These are phyloP conservation scores for Artemisia annua DNA, from an alignment of 129 eudicot species.

Conservation along the genomic window DNA sequence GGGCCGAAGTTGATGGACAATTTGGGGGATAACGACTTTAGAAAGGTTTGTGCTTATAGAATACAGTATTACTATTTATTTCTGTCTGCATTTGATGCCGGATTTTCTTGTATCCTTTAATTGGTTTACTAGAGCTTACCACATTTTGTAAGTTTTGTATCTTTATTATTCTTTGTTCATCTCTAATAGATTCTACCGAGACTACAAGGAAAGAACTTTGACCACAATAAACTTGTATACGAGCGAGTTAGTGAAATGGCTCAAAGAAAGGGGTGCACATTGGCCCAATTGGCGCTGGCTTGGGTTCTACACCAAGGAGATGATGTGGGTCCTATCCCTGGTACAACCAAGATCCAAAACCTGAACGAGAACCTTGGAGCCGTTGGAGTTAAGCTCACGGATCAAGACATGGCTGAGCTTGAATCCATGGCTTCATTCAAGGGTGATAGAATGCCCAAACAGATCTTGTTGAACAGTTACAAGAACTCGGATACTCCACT, in stretches of 20 bases:
- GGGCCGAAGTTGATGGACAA: conserved; percentile 43
- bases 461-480: conserved; percentile 22
- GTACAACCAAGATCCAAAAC: conserved; percentile 49
- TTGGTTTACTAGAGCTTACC: background rate
- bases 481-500: conserved; percentile 35
- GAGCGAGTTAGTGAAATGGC: conserved; percentile 41
- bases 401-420: conserved; percentile 44
- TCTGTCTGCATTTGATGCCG: background rate
- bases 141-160: background rate
- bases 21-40: conserved; percentile 41
- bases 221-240: conserved; percentile 45
- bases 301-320: conserved; percentile 69
- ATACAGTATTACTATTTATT: background rate
- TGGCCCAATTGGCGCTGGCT: conserved; percentile 56
- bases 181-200: conserved; percentile 40
- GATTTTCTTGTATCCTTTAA: background rate
- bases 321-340: conserved; percentile 50
- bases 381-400: conserved; percentile 34
- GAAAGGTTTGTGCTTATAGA: conserved; percentile 47
- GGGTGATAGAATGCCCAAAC: conserved; percentile 37
- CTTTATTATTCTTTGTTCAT: background rate
- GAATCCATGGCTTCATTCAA: conserved; percentile 39
- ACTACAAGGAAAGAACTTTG: conserved; percentile 48
- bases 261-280: conserved; percentile 39
- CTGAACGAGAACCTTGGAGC: conserved; percentile 47